Percentiles rank a stretch among this genome's conserved stretches.
Evolutionary conservation across 2,329 filamentous ascomycete genomes (phyloP).

Genomic region (Pseudogymnoascus sp.): DNA sequence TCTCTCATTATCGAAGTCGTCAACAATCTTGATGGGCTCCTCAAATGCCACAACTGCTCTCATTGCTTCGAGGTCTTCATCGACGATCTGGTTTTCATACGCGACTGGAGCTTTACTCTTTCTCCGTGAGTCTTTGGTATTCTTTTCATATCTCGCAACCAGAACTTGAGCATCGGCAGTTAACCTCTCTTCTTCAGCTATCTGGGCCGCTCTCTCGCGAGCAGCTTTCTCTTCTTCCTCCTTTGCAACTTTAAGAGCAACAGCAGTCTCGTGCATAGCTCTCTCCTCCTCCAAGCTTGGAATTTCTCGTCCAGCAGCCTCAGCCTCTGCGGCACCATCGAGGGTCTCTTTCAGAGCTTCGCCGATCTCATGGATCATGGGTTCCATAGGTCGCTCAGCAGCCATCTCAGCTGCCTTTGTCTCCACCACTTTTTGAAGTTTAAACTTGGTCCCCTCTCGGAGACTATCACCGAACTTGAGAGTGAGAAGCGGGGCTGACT

Average conservation of each 20-base stretch:
- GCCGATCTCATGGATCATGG: conserved; percentile 42
- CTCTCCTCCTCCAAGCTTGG: conserved; percentile 87
- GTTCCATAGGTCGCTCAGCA: conserved; percentile 39
- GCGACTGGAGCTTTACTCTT: conserved; percentile 41
- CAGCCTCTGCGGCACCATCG: conserved; percentile 75
- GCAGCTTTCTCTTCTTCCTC: conserved; percentile 39
- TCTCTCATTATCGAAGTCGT: conserved; percentile 54
- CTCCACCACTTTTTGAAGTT: conserved; percentile 57
- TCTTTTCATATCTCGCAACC: conserved; percentile 59
- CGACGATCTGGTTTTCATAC: conserved; percentile 32
- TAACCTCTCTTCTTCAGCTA: conserved; percentile 52
- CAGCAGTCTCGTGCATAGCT: conserved; percentile 68
- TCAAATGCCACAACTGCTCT: conserved; percentile 52
- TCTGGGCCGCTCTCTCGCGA: conserved; percentile 46
- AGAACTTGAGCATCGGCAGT: conserved; percentile 52
- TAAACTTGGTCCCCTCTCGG: conserved; percentile 61
- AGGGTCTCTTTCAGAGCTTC: conserved; percentile 57
- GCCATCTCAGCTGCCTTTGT: conserved; percentile 46
- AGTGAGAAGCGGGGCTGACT: conserved; percentile 64
- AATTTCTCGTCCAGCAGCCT: conserved; percentile 65
- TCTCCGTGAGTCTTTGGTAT: conserved; percentile 55
- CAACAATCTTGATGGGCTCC: conserved; percentile 54
- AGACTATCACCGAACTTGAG: conserved; percentile 58
- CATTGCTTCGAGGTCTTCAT: conserved; percentile 27
- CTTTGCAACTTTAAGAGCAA: conserved; percentile 49